phyloP scores from a whole-genome alignment of 352 stramenopile genomes.

The Blastocystis sp. region DNA sequence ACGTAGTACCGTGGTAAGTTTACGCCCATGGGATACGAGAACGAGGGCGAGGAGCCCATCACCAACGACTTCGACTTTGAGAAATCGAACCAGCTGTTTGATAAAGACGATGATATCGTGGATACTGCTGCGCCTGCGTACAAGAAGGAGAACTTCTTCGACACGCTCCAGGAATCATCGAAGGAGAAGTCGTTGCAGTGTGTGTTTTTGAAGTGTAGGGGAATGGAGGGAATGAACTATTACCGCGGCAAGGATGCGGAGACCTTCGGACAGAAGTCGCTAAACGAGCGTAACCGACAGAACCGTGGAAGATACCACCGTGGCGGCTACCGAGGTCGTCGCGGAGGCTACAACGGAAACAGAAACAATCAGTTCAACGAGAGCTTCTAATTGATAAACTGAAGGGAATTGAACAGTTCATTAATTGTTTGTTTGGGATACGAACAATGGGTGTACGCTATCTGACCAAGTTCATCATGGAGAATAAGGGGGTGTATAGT shows the following conservation, averaged over 20 bases:
- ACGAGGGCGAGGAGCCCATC: conserved; percentile 14
- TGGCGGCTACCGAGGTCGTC: background rate
- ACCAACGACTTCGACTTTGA: conserved; percentile 52
- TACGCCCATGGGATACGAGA: background rate
- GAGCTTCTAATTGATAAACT: too few relatives aligned
- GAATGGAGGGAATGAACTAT: background rate
- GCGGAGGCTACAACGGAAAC: background rate
- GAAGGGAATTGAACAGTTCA: background rate
- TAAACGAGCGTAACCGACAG: conserved; percentile 32
- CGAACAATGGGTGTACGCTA: background rate
- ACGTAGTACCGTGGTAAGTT: background rate
- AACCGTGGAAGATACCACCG: background rate
- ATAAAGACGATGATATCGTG: conserved; percentile 6
- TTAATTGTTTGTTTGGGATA: background rate
- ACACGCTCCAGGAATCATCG: background rate
- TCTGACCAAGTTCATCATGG: background rate
- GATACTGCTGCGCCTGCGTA: conserved; percentile 4
- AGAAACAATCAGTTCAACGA: background rate
- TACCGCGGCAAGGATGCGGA: conserved; percentile 20
- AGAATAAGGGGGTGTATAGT: background rate
- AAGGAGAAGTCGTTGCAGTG: background rate
- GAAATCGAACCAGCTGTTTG: conserved; percentile 35
- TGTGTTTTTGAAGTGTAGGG: background rate
- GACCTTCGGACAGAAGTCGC: conserved; percentile 18
- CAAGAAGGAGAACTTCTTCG: conserved; percentile 48